Evolutionary conservation across 306 rosid genomes (phyloP), one percentile per base, ranked within the genome.

Genomic region (Gynostemma pentaphyllum): DNA sequence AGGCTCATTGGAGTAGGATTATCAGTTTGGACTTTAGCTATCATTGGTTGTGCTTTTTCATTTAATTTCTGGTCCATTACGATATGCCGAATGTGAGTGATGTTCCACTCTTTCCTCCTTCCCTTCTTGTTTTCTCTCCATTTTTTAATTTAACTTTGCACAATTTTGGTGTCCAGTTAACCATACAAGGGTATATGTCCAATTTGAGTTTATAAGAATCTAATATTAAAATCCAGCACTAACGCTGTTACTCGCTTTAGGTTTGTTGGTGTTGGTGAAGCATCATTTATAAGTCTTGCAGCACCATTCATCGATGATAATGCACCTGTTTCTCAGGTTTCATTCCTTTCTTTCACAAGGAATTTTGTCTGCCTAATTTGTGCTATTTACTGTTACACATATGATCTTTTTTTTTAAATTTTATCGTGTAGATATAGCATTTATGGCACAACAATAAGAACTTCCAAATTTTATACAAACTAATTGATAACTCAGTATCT

Each of bases 251-350:
- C n/a, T 61, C 66, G 54, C 69, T 66, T 27, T 80, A 92, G 98
- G 98, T 80, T 92, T 41, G 96, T 92, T 29, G 98, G 98, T 65
- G 92, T 92, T 29, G 98, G 98, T 26, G 98, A 92, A 82, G 98
- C 98, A 65, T 92, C 98, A 73, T 92, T 92, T 75, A 84, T 92
- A 64, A 92, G 98, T 76, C 94, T 92, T 47, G 98, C 94, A 4
- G 98, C 98, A 51, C 98, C 98, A 30, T 92, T 85, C 72, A 92
- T 92, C 64, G 98, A 92, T 79, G 98, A 92, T 66, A 83, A 92
- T 75, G 98, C 98, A 28, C 98, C 98, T 45, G 64, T 16, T 71
- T 65, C 80, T 63, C 92, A 81, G 92, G 98, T 91, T 78, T 71
- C 79, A 29, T 48, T 71, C 48, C 56, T 72, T 30, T 28, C 48